phyloP scores from a whole-genome alignment of 345 rosid genomes.

The Pistacia integerrima region DNA sequence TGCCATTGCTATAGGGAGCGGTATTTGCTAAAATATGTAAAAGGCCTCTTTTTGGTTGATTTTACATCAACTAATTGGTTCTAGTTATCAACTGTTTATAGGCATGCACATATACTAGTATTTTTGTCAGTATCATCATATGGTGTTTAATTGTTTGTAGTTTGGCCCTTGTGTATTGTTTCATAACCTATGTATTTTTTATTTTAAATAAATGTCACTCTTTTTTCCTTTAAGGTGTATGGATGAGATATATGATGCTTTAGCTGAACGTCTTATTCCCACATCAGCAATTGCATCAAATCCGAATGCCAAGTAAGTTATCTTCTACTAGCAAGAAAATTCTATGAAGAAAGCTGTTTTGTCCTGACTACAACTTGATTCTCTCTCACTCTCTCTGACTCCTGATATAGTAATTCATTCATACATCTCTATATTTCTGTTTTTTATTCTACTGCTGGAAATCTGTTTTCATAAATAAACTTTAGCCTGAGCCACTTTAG shows the following conservation, averaged over 20 bases:
- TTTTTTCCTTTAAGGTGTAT: constrained; percentile 51
- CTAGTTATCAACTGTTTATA: not conserved
- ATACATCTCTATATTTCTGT: no score
- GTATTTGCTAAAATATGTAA: not conserved
- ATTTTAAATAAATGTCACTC: not conserved
- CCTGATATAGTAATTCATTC: no score
- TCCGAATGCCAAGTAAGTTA: constrained; percentile 58
- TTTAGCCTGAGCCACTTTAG: no score
- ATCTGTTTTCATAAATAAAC: no score
- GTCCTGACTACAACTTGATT: no score
- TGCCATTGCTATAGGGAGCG: not conserved
- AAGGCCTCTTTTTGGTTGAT: not conserved
- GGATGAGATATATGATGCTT: constrained; percentile 77
- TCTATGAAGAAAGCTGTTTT: no score
- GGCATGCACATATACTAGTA: not conserved
- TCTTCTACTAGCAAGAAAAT: not conserved
- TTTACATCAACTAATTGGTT: constrained; percentile 8
- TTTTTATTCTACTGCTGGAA: no score
- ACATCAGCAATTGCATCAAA: constrained; percentile 57
- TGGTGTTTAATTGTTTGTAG: not conserved
- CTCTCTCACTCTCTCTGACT: no score
- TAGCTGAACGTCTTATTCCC: constrained; percentile 69
- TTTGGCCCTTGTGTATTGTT: not conserved
- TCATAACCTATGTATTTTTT: not conserved
- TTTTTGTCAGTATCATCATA: not conserved